Percentiles rank a stretch among this genome's conserved stretches.
These are phyloP conservation scores for Plasmodium billcollinsi DNA, from an alignment of 169 alveolate genomes.

Conservation along the genomic window DNA sequence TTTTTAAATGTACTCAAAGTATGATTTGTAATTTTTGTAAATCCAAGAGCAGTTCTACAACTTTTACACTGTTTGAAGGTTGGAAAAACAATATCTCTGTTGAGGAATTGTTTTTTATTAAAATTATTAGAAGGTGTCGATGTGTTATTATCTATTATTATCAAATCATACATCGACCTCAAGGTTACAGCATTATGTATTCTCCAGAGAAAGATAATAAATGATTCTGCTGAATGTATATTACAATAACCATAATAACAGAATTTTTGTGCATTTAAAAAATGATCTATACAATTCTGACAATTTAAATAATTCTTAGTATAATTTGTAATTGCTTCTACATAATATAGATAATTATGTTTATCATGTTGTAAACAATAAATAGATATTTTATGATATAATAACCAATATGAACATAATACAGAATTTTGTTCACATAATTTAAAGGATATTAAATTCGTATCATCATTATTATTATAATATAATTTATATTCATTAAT, in stretches of 20 bases:
- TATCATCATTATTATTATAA: not conserved
- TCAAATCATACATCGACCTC: slow-evolving; percentile 42
- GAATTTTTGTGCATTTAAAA: slow-evolving; percentile 47
- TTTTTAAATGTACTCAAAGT: slow-evolving; percentile 13
- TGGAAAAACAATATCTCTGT: slow-evolving; percentile 55
- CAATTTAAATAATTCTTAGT: slow-evolving; percentile 43
- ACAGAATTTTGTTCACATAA: slow-evolving; percentile 42
- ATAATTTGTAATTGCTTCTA: slow-evolving; percentile 29
- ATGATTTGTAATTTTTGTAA: slow-evolving; percentile 34
- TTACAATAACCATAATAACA: slow-evolving; percentile 62
- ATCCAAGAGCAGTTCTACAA: slow-evolving; percentile 54
- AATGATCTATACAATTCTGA: slow-evolving; percentile 43
- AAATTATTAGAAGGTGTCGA: not conserved
- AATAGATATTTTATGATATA: slow-evolving; percentile 49
- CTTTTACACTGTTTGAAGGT: slow-evolving; percentile 25
- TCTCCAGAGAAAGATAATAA: slow-evolving; percentile 62
- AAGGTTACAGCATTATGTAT: slow-evolving; percentile 63
- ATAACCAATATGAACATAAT: slow-evolving; percentile 48
- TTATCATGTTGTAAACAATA: slow-evolving; percentile 36
- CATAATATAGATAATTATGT: slow-evolving; percentile 22
- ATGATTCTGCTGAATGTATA: slow-evolving; percentile 62
- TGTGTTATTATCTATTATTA: slow-evolving; percentile 4
- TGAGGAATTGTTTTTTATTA: slow-evolving; percentile 6
- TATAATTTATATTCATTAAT: slow-evolving; percentile 4
- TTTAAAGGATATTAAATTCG: not conserved